Percentiles rank a stretch among this genome's conserved stretches.
phyloP scores from a whole-genome alignment of 106 monocot genomes.

The Dendrobium huoshanense region DNA sequence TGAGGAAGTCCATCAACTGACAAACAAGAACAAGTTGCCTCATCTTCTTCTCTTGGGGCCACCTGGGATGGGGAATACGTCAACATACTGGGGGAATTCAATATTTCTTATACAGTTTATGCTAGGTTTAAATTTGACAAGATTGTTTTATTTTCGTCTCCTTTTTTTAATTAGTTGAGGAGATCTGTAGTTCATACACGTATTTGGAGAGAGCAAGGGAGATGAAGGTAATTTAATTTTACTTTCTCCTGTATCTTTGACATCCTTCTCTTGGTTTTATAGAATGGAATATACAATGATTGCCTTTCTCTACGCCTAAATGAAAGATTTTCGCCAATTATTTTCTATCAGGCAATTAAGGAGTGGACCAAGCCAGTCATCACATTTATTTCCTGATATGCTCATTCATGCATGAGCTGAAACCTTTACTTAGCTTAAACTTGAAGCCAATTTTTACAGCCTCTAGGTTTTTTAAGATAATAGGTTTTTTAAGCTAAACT shows the following conservation, averaged over 20 bases:
- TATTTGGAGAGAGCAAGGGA: neutral
- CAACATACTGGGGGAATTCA: constrained; percentile 63
- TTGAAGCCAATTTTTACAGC: too few species aligned
- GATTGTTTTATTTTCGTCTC: neutral
- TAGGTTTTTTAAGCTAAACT: too few species aligned
- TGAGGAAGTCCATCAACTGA: constrained; percentile 69
- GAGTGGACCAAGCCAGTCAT: neutral
- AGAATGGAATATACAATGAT: neutral
- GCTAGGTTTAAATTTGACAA: neutral
- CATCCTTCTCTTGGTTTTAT: neutral
- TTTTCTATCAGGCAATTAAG: neutral
- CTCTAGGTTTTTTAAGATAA: too few species aligned
- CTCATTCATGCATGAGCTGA: too few species aligned
- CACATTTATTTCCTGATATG: too few species aligned
- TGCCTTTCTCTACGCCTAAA: neutral
- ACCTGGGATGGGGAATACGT: constrained; percentile 97
- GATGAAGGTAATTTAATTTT: neutral
- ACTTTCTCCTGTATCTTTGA: neutral
- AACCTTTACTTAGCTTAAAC: too few species aligned
- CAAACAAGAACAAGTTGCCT: constrained; percentile 78
- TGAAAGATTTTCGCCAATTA: neutral
- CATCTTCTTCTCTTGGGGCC: constrained; percentile 95
- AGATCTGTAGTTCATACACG: neutral
- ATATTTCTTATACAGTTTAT: neutral
- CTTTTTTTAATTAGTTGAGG: neutral